Conservation (phyloP, 2,329 filamentous ascomycete genomes). For the Zymoseptoria crescenta region DNA sequence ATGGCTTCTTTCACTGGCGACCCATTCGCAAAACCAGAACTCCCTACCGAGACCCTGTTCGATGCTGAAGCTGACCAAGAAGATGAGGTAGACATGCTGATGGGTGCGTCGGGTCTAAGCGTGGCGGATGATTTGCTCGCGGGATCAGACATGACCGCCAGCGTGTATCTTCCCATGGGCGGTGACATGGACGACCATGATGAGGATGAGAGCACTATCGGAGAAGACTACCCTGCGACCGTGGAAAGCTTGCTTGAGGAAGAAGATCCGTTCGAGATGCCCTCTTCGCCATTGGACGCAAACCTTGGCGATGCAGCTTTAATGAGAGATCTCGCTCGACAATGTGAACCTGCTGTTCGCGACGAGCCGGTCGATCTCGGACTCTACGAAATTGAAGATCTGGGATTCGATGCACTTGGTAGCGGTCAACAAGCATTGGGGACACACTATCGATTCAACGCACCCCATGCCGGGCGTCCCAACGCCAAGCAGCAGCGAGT, state of each 20-base stretch:
- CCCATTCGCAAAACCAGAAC: slow-evolving; percentile 59
- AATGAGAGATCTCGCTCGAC: slow-evolving; percentile 25
- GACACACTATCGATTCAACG: slow-evolving; percentile 24
- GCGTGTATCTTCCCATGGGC: slow-evolving; percentile 28
- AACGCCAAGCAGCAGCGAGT: not conserved
- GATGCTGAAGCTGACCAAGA: slow-evolving; percentile 25
- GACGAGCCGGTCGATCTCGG: slow-evolving; percentile 21
- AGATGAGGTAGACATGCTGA: slow-evolving; percentile 25
- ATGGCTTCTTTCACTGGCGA: slow-evolving; percentile 85
- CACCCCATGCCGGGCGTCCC: slow-evolving; percentile 13
- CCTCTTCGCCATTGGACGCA: slow-evolving; percentile 20
- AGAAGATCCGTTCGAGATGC: slow-evolving; percentile 33
- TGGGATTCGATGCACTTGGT: slow-evolving; percentile 29
- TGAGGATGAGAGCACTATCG: slow-evolving; percentile 14
- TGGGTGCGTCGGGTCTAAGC: slow-evolving; percentile 13
- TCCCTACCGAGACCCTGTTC: slow-evolving; percentile 49
- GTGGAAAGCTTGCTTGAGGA: slow-evolving; percentile 31
- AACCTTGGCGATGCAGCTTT: slow-evolving; percentile 27
- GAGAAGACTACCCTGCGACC: slow-evolving; percentile 22
- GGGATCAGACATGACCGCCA: slow-evolving; percentile 26
- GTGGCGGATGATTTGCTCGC: slow-evolving; percentile 34
- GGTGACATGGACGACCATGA: slow-evolving; percentile 20
- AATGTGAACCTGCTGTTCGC: slow-evolving; percentile 16
- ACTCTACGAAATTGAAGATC: slow-evolving; percentile 26
- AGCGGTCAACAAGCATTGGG: slow-evolving; percentile 23